Evolutionary conservation across 495 filamentous ascomycete species (phyloP), one percentile per base, ranked within the genome.

Genomic region (Aspergillus nanangensis): DNA sequence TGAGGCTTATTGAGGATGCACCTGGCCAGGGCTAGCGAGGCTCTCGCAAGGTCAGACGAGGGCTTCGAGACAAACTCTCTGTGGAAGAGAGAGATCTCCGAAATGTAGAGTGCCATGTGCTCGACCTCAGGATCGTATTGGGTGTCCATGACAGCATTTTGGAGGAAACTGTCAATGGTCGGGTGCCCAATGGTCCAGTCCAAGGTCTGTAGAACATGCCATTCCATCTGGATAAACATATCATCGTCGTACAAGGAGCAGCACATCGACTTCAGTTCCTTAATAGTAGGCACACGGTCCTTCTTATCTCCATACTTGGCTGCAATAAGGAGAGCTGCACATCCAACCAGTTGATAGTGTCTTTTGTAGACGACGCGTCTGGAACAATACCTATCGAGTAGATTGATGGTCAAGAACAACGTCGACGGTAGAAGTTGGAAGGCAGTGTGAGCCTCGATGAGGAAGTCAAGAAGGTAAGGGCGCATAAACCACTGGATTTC

Each of bases 401-500:
- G 82, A 65, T 99, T 99, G 70, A 96, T 85, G 5, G 94, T 89
- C 47, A 99, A 76, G 76, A 95, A 95, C 43, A 97, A 74, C 0
- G 93, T 97, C 62, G 95, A 90, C 8, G 93, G 93, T 13, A 96
- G 77, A 7, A 99, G 82, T 45, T 88, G 85, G 72, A 96, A 99
- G 14, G 91, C 91, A 48, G 83, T 83, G 62, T 99, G 94, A 34
- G 93, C 93, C 77, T 99, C 93, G 57, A 96, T 86, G 42, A 99
- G 79, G 74, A 99, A 99, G 72, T 99, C 93, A 52, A 99, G 83
- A 21, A 99, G 83, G 63, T 96, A 99, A 0, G 93, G 92, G 53
- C 93, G 79, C 93, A 99, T 99, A 73, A 91, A 96, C 94, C 94
- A 99, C 61, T 96, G 89, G 45, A 99, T 97, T 72, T 99, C 93